These are phyloP conservation scores for Bruguiera hainesii DNA, from an alignment of 441 rosid species.

Conservation along the genomic window DNA sequence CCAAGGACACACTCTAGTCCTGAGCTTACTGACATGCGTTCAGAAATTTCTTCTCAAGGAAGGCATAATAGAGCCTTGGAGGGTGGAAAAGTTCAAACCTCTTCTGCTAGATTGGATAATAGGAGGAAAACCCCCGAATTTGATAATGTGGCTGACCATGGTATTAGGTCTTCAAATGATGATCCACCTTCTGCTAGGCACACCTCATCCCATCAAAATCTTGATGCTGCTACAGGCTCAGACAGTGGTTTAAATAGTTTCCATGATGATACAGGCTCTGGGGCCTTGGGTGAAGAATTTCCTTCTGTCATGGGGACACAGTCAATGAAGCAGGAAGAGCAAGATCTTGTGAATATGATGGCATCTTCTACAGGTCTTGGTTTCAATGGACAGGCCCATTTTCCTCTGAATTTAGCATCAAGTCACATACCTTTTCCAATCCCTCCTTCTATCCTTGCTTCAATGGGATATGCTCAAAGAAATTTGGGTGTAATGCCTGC, in stretches of 20 bases:
- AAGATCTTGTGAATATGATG: conserved; percentile 70
- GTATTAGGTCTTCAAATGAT: conserved; percentile 36
- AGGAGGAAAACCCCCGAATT: conserved; percentile 50
- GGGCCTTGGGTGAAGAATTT: conserved; percentile 52
- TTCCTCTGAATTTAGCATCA: conserved; percentile 62
- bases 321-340: conserved; percentile 77
- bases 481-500: conserved; percentile 60
- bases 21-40: conserved; percentile 73
- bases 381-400: conserved; percentile 67
- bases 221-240: conserved; percentile 46
- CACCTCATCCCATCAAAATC: conserved; percentile 41
- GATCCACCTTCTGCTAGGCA: conserved; percentile 52
- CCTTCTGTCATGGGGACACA: conserved; percentile 47
- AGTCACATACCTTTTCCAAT: conserved; percentile 60
- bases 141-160: conserved; percentile 40
- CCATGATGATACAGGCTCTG: conserved; percentile 45
- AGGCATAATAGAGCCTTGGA: conserved; percentile 52
- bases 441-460: conserved; percentile 52
- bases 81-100: conserved; percentile 51
- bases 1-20: conserved; percentile 99
- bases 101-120: conserved; percentile 48
- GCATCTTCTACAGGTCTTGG: conserved; percentile 56
- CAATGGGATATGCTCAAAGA: conserved; percentile 67
- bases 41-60: conserved; percentile 53
- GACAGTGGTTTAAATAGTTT: conserved; percentile 42